A percentile compares a stretch with the other conserved stretches of the same genome.
Conservation (phyloP, 192 early-diverging fungal genomes). For the Gryganskiella cystojenkinii region DNA sequence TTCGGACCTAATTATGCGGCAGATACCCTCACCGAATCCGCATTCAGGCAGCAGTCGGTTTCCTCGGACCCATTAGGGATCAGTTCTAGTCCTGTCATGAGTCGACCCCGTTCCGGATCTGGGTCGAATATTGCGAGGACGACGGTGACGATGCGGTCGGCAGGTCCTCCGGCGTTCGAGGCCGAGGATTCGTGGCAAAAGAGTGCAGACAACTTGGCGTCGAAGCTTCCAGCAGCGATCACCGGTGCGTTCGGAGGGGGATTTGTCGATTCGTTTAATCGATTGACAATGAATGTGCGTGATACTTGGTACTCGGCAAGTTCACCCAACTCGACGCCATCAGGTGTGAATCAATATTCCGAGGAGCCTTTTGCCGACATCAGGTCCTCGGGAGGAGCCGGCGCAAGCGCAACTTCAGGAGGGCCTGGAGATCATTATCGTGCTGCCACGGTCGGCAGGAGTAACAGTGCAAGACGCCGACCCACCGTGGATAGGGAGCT, state of each 20-base stretch:
- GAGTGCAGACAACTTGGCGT: constrained; percentile 26
- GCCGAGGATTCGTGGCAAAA: constrained; percentile 38
- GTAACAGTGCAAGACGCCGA: constrained; percentile 25
- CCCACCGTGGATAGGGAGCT: constrained; percentile 25
- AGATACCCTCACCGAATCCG: not conserved
- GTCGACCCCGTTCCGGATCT: constrained; percentile 6
- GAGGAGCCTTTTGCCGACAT: constrained; percentile 18
- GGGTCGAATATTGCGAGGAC: not conserved
- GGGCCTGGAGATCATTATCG: too few species aligned
- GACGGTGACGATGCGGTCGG: not conserved
- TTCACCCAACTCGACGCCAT: not conserved
- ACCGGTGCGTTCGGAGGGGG: constrained; percentile 35
- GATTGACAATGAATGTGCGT: constrained; percentile 42
- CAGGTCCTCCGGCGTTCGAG: not conserved
- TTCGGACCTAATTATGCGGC: constrained; percentile 23
- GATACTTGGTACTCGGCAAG: constrained; percentile 44
- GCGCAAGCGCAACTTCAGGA: not conserved
- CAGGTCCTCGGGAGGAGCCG: not conserved
- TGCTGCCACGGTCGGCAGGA: constrained; percentile 38
- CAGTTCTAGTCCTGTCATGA: not conserved
- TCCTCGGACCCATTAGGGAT: constrained; percentile 27
- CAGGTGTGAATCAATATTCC: not conserved
- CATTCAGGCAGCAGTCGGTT: not conserved
- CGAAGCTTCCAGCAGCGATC: constrained; percentile 40
- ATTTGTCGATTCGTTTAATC: constrained; percentile 35